These are phyloP conservation scores for Dictyostelium capitatum DNA, from an alignment of 78 protist species.

Conservation along the genomic window DNA sequence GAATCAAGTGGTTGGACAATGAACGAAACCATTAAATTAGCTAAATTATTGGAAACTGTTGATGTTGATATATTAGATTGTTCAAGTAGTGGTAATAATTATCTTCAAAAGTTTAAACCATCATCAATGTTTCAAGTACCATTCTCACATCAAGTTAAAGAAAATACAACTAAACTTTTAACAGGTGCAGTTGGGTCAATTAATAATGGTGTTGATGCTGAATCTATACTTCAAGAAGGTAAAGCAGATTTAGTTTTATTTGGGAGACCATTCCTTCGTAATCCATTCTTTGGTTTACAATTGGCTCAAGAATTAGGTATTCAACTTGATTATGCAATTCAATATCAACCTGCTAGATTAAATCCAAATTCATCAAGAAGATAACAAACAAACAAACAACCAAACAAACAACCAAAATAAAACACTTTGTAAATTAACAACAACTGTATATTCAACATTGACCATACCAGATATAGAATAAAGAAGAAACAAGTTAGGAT, in stretches of 20 bases:
- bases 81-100: constrained; percentile 65
- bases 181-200: constrained; percentile 33
- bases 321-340: constrained; percentile 17
- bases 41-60: neutral
- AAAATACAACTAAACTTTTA: neutral
- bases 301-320: constrained; percentile 17
- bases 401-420: no score
- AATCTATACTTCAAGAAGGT: neutral
- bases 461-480: no score
- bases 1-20: constrained; percentile 43
- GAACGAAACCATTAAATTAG: constrained; percentile 15
- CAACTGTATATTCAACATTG: no score
- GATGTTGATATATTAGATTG: constrained; percentile 55
- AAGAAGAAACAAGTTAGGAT: no score
- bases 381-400: no score
- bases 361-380: no score
- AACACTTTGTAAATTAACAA: no score
- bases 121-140: constrained; percentile 42
- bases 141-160: constrained; percentile 20
- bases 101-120: neutral
- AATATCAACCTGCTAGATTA: no score
- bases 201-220: neutral
- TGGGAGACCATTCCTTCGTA: constrained; percentile 44
- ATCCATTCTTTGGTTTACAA: constrained; percentile 34
- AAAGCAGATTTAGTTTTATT: constrained; percentile 39